These are phyloP conservation scores for Penicillium nordicum DNA, from an alignment of 2,329 filamentous ascomycete genomes.

Conservation along the genomic window DNA sequence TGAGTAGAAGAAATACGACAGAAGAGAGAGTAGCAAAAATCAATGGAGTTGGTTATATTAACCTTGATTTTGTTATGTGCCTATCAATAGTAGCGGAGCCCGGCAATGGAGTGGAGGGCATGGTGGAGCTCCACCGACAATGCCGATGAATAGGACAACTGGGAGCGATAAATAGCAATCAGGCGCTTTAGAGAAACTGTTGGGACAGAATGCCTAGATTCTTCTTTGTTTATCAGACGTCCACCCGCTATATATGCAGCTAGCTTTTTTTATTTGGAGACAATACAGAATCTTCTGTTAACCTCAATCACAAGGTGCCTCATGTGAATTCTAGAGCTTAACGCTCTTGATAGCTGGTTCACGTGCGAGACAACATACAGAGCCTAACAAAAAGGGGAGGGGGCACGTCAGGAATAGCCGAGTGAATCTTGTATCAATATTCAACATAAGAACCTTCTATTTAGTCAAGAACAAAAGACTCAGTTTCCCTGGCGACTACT, in stretches of 20 bases:
- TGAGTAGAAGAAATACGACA: not conserved
- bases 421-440: not conserved
- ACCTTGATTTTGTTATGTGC: not conserved
- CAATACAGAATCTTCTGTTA: not conserved
- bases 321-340: not conserved
- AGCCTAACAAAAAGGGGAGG: not conserved
- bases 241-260: too few relatives aligned
- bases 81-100: not conserved
- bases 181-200: not conserved
- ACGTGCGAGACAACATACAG: not conserved
- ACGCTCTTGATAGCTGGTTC: not conserved
- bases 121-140: not conserved
- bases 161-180: not conserved
- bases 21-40: not conserved
- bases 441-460: not conserved
- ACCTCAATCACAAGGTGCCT: not conserved
- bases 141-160: not conserved
- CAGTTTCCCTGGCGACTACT: constrained; percentile 14
- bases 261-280: too few relatives aligned
- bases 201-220: too few relatives aligned
- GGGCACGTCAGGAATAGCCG: not conserved
- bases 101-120: not conserved
- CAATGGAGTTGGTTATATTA: not conserved
- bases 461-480: not conserved
- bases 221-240: too few relatives aligned